phyloP scores from a whole-genome alignment of 805 yeast genomes.

The Starmerella apicola region DNA sequence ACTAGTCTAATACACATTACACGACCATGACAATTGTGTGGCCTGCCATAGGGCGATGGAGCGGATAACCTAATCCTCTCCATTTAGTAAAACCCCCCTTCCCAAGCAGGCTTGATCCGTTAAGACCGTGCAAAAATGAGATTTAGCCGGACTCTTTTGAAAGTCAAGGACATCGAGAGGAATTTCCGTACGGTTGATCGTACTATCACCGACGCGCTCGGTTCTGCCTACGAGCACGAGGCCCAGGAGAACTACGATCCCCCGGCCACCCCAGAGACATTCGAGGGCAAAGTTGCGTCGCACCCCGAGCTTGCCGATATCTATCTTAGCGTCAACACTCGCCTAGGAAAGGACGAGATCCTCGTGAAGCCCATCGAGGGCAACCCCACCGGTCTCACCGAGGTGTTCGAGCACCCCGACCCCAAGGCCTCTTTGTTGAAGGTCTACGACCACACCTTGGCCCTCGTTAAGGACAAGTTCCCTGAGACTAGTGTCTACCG shows the following conservation, averaged over 20 bases:
- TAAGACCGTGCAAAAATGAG: no score
- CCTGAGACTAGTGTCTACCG: constrained; percentile 66
- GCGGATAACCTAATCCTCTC: constrained; percentile 2
- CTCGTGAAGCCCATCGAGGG: constrained; percentile 49
- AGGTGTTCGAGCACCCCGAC: constrained; percentile 65
- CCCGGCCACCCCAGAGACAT: constrained; percentile 12
- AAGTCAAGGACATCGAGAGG: constrained; percentile 14
- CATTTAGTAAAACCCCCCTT: no score
- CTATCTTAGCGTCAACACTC: constrained; percentile 19
- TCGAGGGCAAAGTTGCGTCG: constrained; percentile 20
- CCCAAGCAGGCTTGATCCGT: no score
- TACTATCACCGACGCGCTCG: constrained; percentile 16
- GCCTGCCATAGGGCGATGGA: not conserved
- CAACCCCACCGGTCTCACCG: constrained; percentile 72
- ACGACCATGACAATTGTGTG: no score
- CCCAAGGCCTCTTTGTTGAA: constrained; percentile 69
- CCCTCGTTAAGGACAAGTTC: constrained; percentile 43
- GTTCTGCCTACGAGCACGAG: constrained; percentile 16
- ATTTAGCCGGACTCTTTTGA: constrained; percentile 17
- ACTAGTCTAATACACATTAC: no score
- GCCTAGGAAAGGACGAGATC: constrained; percentile 23
- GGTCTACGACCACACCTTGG: constrained; percentile 57
- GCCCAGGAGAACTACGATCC: constrained; percentile 14
- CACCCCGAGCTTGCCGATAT: constrained; percentile 23
- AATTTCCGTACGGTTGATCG: constrained; percentile 19